phyloP scores from a whole-genome alignment of 257 asterid genomes.

The Scutellaria minor region DNA sequence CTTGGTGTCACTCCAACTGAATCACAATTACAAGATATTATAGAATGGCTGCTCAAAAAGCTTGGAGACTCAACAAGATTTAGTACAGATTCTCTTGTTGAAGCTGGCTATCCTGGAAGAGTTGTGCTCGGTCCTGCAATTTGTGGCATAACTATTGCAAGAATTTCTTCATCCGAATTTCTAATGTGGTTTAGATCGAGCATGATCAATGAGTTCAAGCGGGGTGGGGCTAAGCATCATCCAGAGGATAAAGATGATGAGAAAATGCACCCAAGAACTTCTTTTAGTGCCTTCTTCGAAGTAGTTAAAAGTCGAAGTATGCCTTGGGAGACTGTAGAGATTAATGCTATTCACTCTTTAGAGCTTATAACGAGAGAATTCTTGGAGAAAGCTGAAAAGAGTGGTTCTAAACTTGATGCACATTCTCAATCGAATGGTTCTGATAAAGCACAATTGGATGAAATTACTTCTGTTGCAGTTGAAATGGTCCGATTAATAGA shows the following conservation, averaged over 20 bases:
- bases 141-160: conserved; percentile 65
- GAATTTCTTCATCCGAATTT: conserved; percentile 48
- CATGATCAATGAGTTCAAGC: conserved; percentile 41
- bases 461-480: conserved; percentile 50
- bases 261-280: too few species aligned
- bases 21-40: conserved; percentile 29
- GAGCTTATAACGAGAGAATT: conserved; percentile 50
- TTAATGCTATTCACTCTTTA: too few species aligned
- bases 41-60: conserved; percentile 46
- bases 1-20: conserved; percentile 69
- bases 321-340: too few species aligned
- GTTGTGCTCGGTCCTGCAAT: conserved; percentile 54
- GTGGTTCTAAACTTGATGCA: too few species aligned
- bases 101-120: conserved; percentile 62
- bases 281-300: too few species aligned
- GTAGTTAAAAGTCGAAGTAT: too few species aligned
- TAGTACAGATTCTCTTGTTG: conserved; percentile 60
- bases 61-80: conserved; percentile 55
- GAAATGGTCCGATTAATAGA: conserved; percentile 68
- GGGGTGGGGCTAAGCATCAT: too few species aligned
- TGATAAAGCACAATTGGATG: conserved; percentile 33
- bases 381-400: background rate
- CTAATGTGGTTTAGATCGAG: conserved; percentile 72
- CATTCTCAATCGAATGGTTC: too few species aligned
- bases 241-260: too few species aligned